Base-by-base conservation (phyloP, 2,329 filamentous ascomycete genomes). In the Apiospora aurea region DNA sequence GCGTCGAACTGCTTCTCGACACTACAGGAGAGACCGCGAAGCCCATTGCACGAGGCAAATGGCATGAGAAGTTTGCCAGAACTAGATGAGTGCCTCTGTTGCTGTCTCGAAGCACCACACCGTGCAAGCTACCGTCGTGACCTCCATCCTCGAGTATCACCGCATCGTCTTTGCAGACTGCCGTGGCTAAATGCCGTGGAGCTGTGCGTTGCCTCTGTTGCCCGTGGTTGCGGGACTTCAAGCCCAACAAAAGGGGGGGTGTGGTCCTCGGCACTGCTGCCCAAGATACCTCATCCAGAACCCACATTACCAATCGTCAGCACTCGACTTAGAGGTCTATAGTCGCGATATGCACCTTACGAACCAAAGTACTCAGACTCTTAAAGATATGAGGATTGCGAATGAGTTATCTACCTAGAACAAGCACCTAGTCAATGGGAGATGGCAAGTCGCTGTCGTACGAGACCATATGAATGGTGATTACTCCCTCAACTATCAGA, bases 11-110 rank as follows among this genome's bases (percentile, higher is more conserved):
- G 18, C 83, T 90, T 0, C 77, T 82, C 1, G 83, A 88, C 71
- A 75, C 81, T 8, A 75, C 82, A 61, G 71, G 79, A 75, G 69
- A 79, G 75, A 64, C 57, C 18, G 29, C 80, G 73, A 70, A 77
- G 70, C 74, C 76, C 75, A 69, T 77, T 75, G 38, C 81, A 74
- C 80, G 84, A 79, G 87, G 87, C 49, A 90, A 89, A 75, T 91
- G 89, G 89, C 89, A 91, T 75, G 88, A 90, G 79, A 88, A 83
- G 77, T 90, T 90, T 79, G 88, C 85, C 3, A 81, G 79, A 75
- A 83, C 80, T 29, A 81, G 87, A 74, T 88, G 71, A 77, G 57
- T 64, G 57, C 34, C 34, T 68, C 34, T 47, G 46, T 24, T 68
- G 53, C 53, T 61, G 29, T 38, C 53, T 38, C 53, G 34, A 21